Evolutionary conservation across 176 grass and related monocot genomes (phyloP).

Genomic region (Urochloa ruziziensis): DNA sequence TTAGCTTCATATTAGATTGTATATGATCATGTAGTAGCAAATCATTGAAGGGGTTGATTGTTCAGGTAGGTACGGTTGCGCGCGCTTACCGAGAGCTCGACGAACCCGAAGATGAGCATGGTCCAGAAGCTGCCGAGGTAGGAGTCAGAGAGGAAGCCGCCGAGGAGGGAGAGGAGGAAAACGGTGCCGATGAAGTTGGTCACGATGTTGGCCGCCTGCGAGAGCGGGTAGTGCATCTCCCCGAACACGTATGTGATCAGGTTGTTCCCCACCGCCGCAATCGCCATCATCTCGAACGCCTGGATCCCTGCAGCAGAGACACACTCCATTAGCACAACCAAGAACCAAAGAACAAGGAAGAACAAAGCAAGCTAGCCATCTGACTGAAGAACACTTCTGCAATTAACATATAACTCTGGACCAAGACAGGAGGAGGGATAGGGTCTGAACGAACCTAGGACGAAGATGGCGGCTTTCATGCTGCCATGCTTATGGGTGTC

Average conservation of each 20-base stretch:
- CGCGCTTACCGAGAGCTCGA: conserved; percentile 82
- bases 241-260: conserved; percentile 88
- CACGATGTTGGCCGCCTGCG: conserved; percentile 67
- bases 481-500: conserved; percentile 66
- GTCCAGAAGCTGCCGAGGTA: conserved; percentile 92
- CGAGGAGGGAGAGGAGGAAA: conserved; percentile 78
- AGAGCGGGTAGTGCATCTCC: conserved; percentile 82
- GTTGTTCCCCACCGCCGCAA: conserved; percentile 85
- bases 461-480: conserved; percentile 91
- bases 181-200: conserved; percentile 88
- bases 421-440: not conserved
- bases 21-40: not conserved
- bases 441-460: conserved; percentile 46
- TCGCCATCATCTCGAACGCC: conserved; percentile 88
- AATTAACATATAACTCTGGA: not conserved
- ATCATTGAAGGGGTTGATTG: not conserved
- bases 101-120: conserved; percentile 83
- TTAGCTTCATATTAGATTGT: not conserved
- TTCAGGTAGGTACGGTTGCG: not conserved
- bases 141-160: conserved; percentile 86
- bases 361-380: conserved; percentile 6
- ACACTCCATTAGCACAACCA: not conserved
- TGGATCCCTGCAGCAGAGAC: conserved; percentile 51
- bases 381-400: not conserved
- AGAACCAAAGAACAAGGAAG: not conserved